A percentile compares a stretch with the other conserved stretches of the same genome.
Conservation (phyloP, 768 basidiomycete genomes). For the Saitozyma podzolica region DNA sequence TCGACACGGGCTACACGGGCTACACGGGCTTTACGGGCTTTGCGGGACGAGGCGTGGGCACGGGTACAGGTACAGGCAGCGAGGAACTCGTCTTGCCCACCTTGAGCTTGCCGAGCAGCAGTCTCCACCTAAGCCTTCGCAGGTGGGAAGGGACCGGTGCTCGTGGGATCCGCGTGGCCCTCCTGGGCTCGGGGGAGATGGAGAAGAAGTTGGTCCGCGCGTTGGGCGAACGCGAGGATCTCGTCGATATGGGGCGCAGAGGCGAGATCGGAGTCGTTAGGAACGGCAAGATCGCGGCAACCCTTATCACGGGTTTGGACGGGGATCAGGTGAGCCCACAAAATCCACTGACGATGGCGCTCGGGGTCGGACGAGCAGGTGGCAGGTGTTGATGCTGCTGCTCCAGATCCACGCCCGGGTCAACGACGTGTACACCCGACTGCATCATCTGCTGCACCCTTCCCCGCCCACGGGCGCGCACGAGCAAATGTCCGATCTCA, state of each 20-base stretch:
- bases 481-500: no score
- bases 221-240: slow-evolving; percentile 20
- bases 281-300: slow-evolving; percentile 23
- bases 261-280: slow-evolving; percentile 25
- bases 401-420: slow-evolving; percentile 14
- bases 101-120: slow-evolving; percentile 31
- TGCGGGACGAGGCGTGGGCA: not conserved
- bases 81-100: slow-evolving; percentile 39
- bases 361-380: not conserved
- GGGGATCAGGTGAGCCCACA: slow-evolving; percentile 20
- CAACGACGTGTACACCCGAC: slow-evolving; percentile 11
- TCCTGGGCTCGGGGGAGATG: slow-evolving; percentile 11
- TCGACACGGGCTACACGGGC: not conserved
- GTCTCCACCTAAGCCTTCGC: slow-evolving; percentile 31
- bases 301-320: slow-evolving; percentile 15
- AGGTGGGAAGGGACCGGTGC: slow-evolving; percentile 10
- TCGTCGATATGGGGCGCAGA: slow-evolving; percentile 21
- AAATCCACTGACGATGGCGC: not conserved
- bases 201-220: slow-evolving; percentile 16
- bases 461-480: slow-evolving; percentile 6
- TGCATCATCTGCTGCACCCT: slow-evolving; percentile 29
- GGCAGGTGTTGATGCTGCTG: not conserved
- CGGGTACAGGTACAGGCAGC: not conserved
- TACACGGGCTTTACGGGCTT: not conserved
- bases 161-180: slow-evolving; percentile 9